Percentiles rank a stretch among this genome's conserved stretches.
These are phyloP conservation scores for Balamuthia mandrillaris DNA, from an alignment of 208 protist species.

Conservation along the genomic window DNA sequence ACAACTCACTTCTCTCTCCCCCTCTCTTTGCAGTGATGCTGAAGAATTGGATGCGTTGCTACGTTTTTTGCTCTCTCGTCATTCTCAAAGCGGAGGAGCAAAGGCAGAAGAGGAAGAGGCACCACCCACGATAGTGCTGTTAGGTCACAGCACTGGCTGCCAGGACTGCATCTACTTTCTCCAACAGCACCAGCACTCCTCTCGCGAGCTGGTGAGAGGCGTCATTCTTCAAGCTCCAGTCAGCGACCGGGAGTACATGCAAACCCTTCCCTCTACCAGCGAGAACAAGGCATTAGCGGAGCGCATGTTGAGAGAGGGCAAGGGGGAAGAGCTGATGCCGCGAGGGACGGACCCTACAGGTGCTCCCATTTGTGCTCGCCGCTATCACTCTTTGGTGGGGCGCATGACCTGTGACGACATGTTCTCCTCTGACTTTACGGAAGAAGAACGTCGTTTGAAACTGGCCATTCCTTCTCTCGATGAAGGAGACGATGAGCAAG, in stretches of 20 bases:
- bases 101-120: background rate
- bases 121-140: background rate
- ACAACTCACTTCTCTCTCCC: background rate
- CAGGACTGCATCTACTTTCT: background rate
- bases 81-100: too few species aligned
- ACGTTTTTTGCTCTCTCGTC: too few species aligned
- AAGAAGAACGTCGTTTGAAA: background rate
- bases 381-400: background rate
- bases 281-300: background rate
- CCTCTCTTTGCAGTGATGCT: too few species aligned
- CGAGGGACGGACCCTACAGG: background rate
- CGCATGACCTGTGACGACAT: background rate
- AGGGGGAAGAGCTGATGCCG: background rate
- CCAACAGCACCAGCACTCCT: background rate
- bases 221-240: background rate
- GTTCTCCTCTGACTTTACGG: slow-evolving; percentile 8
- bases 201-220: background rate
- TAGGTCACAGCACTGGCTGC: background rate
- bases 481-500: background rate
- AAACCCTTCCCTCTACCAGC: background rate
- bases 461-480: background rate
- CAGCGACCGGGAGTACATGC: background rate
- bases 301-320: background rate
- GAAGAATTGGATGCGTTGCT: too few species aligned
- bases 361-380: background rate